Evolutionary conservation across 345 rosid species (phyloP), one percentile per base, ranked within the genome.

Genomic region (Isatis tinctoria): DNA sequence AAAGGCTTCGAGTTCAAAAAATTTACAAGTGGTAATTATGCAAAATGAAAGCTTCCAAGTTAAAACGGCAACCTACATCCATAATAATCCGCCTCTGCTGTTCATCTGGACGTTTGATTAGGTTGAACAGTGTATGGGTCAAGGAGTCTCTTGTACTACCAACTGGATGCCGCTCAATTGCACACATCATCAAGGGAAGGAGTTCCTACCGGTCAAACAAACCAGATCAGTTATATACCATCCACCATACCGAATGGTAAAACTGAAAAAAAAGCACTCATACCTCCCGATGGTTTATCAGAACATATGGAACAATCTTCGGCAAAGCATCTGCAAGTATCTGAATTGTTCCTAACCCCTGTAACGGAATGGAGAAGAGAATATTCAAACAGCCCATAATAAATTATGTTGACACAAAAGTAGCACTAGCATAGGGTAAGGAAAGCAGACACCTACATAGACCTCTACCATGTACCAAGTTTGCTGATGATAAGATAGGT

Each of bases 261-360:
- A 52, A 18, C 5, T 64, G 10, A 18, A 24, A 52, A 63, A 63
- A 48, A 52, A 64, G 44, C 65, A 67, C 58, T 68, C 76, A 70
- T 75, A 94, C 98, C 98, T 94, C 97, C 63, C 96, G 93, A 79
- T 91, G 97, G 76, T 94, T 94, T 82, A 94, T 94, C 84, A 94
- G 77, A 80, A 94, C 98, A 86, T 90, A 88, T 6, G 98, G 98
- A 75, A 91, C 98, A 78, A 94, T 94, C 83, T 90, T 91, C 35
- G 97, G 98, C 85, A 94, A 87, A 65, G 97, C 88, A 83, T 88
- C 97, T 65, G 98, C 96, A 40, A 94, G 96, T 71, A 94, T 91
- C 84, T 94, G 96, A 77, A 94, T 90, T 12, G 98, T 88, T 86
- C 86, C 95, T 54, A 78, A 77, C 61, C 95, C 98, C 97, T 94